Conservation (phyloP, 306 rosid genomes). For the Begonia peltatifolia region DNA sequence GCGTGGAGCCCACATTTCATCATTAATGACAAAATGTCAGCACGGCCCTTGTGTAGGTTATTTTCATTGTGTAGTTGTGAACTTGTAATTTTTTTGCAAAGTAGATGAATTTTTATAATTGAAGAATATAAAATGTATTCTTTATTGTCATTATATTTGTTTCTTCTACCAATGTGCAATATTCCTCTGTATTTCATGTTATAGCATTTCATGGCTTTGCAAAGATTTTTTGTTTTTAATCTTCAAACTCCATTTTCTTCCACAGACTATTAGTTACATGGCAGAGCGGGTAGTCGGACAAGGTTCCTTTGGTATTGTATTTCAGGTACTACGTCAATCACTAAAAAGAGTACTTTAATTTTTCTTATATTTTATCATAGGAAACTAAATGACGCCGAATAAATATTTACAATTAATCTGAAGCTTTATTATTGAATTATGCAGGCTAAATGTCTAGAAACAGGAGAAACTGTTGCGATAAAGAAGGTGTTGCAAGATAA, state of each 20-base stretch:
- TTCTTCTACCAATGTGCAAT: too few relatives aligned
- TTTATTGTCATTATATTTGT: too few relatives aligned
- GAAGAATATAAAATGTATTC: too few relatives aligned
- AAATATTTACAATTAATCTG: neutral
- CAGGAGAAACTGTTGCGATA: conserved; percentile 54
- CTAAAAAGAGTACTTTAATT: neutral
- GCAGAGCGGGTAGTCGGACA: conserved; percentile 68
- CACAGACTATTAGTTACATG: conserved; percentile 61
- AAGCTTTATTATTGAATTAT: conserved; percentile 1
- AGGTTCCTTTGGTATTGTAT: conserved; percentile 63
- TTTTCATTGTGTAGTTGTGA: too few relatives aligned
- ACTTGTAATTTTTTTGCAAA: too few relatives aligned
- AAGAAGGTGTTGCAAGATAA: conserved; percentile 60
- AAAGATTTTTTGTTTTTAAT: too few relatives aligned
- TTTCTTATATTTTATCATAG: neutral
- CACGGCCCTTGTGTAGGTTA: too few relatives aligned
- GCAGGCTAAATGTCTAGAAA: conserved; percentile 61
- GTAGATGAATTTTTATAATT: too few relatives aligned
- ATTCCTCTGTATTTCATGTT: too few relatives aligned
- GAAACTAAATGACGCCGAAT: neutral
- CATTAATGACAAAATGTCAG: too few relatives aligned
- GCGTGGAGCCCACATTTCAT: too few relatives aligned
- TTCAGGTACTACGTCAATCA: conserved; percentile 28
- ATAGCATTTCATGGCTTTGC: too few relatives aligned
- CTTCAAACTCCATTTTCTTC: conserved; percentile 3